Base-by-base conservation (phyloP, 352 stramenopile species). In the Pythium utonaiense region DNA sequence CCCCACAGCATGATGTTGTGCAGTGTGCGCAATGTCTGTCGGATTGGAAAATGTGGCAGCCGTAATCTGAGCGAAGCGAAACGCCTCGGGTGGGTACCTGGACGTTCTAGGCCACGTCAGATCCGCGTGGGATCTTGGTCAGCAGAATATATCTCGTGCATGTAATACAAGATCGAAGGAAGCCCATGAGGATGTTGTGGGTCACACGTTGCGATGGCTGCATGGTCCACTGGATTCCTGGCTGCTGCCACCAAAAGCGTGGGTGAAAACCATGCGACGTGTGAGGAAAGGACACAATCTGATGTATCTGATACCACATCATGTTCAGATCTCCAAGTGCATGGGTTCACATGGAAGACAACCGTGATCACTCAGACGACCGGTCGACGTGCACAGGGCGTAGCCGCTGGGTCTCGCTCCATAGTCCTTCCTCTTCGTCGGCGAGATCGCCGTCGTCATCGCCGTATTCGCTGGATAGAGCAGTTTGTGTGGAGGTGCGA, bases 391-490 rank as follows among this genome's bases (percentile, higher is more conserved):
- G 60, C 24, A 55, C 42, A 13, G 59, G 50, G 28, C 50, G 59
- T 2, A 66, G 40, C 17, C 59, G 53, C 30, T 68, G 61, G 5
- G 52, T 61, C 38, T 67, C 60, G 38, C 60, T 58, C 42, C 60
- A 67, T 3, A 61, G 31, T 5, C 60, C 34, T 27, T 67, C 44
- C 21, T 61, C 52, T 55, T 60, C 50, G n/a, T 57, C 54, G 7
- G 51, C 36, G 17, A 33, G 19, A 25, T 64, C 55, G n/a, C 51
- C 55, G 24, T 64, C 62, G 38, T 60, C 49, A 14, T 68, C 61
- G 14, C 61, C 53, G 31, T 62, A 68, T 22, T 68, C 61, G 22
- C 48, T 58, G 9, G 53, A 60, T 14, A 69, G 19, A 4, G 48
- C 36, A 4, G 57, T 64, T 28, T 53, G 57, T 17, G 57, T 64